Evolutionary conservation across 495 filamentous ascomycete genomes (phyloP), one percentile per base, ranked within the genome.

Genomic region (Tuber brumale): DNA sequence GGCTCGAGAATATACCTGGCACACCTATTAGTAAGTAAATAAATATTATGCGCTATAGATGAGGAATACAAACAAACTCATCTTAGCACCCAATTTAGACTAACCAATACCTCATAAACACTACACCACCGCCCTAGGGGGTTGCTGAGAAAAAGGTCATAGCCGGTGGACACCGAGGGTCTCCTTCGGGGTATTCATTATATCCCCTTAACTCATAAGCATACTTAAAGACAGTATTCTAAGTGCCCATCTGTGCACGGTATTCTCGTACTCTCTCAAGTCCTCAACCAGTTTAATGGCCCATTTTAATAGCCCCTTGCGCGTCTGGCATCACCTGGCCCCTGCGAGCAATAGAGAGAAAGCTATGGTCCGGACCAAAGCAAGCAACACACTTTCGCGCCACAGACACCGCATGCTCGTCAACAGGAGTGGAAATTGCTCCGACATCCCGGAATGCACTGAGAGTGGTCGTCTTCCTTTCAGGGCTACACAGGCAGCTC

Each of bases 331-430:
- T 88, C 9, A 96, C 93, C n/a, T 88, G 82, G 71, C 92, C 92
- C 70, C 89, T 85, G 76, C 87, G 92, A 39, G 91, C 92, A 42
- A 95, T 91, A 74, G 93, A 89, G 43, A 94, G 84, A 23, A 91
- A 92, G 70, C 88, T 87, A 21, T 92, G 86, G 27, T 88, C 90
- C 10, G 93, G 93, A 9, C 93, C 93, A 80, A 95, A 96, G 72
- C 91, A 85, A 89, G 90, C 88, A 66, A 93, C 88, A 93, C 88
- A 93, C 85, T 94, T 95, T 42, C 93, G 88, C 4, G 90, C 91
- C 89, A 95, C 92, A 0, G 92, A 92, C 80, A 95, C 93, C 4
- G 93, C 92, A 83, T 95, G 91, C 81, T 97, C 93, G 77, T 94
- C 93, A 21, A 93, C 87, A 51, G 87, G 84, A 78, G 88, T 89